A percentile compares a stretch with the other conserved stretches of the same genome.
phyloP scores from a whole-genome alignment of 805 yeast species.

The Schwanniomyces yamadae region DNA sequence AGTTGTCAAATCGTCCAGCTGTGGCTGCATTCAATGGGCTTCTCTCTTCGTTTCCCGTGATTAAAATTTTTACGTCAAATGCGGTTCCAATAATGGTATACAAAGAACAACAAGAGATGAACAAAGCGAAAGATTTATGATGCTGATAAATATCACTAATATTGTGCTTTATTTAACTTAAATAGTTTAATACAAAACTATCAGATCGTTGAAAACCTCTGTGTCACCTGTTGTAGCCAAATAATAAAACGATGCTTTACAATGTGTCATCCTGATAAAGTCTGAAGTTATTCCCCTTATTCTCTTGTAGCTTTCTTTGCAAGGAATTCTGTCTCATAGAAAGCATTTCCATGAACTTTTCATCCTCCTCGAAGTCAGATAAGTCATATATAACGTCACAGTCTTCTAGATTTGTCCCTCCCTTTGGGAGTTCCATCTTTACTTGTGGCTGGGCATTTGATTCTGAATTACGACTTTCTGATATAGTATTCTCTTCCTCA shows the following conservation, averaged over 20 bases:
- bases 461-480: too few relatives aligned
- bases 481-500: too few relatives aligned
- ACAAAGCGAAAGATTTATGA: too few relatives aligned
- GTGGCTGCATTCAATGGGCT: constrained; percentile 58
- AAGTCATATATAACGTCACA: constrained; percentile 19
- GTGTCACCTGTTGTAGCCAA: too few relatives aligned
- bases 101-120: constrained; percentile 29
- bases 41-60: constrained; percentile 56
- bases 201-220: too few relatives aligned
- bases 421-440: neutral
- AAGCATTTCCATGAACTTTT: constrained; percentile 14
- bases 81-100: constrained; percentile 58
- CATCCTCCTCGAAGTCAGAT: constrained; percentile 22
- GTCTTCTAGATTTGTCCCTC: constrained; percentile 6
- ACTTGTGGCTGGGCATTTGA: too few relatives aligned
- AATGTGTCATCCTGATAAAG: too few relatives aligned
- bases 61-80: constrained; percentile 57
- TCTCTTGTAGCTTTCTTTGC: constrained; percentile 2
- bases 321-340: neutral
- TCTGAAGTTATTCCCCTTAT: neutral
- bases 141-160: too few relatives aligned
- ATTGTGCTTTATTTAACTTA: too few relatives aligned
- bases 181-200: too few relatives aligned
- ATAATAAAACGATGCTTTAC: too few relatives aligned
- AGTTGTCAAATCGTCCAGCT: constrained; percentile 51